Base-by-base conservation (phyloP, 2,329 filamentous ascomycete species). In the Orbilia oligospora region DNA sequence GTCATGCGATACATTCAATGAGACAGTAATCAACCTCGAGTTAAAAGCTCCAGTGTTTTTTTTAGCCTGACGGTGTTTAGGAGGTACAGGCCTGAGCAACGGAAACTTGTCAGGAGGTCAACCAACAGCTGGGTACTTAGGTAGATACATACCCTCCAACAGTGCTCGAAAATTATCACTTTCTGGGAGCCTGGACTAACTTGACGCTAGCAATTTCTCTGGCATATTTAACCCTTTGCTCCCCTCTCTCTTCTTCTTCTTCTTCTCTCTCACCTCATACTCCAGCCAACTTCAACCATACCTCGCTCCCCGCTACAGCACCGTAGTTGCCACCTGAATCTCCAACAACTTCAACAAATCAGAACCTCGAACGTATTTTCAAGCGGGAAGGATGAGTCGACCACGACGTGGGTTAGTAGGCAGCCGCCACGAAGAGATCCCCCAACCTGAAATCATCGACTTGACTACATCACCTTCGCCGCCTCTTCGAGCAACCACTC, bases 381-480 rank as follows among this genome's bases (percentile, higher is more conserved):
- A 61, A 22, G 20, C 38, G 48, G 14, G 22, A 20, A 41, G 20
- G 14, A 75, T 76, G 66, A 71, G 51, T 49, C 53, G 72, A 64
- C 30, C 61, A 64, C 66, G 67, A 22, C 71, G 48, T 61, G 48
- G 22, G 20, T 18, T 27, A 33, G 58, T 38, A 55, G 64, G 61
- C 36, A 53, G 46, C 68, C 75, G 24, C n/a, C 53, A 55, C 24
- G 58, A 70, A 55, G 24, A 56, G 41, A 38, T 38, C 24, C 27
- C 71, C 5, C 56, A 65, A 20, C 41, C 30, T 33, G 75, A 72
- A 41, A 48, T 78, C 22, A 78, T 78, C 53, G 75, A 78, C 36
- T 58, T 78, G 49, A 78, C 75, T 3, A 16, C 5, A 12, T 78
- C 75, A 4, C 75, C 75, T 1, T 69, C 61, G 36, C 68, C 80